A percentile compares a stretch with the other conserved stretches of the same genome.
phyloP scores from a whole-genome alignment of 2,329 filamentous ascomycete species.

The Fusarium heterosporum region DNA sequence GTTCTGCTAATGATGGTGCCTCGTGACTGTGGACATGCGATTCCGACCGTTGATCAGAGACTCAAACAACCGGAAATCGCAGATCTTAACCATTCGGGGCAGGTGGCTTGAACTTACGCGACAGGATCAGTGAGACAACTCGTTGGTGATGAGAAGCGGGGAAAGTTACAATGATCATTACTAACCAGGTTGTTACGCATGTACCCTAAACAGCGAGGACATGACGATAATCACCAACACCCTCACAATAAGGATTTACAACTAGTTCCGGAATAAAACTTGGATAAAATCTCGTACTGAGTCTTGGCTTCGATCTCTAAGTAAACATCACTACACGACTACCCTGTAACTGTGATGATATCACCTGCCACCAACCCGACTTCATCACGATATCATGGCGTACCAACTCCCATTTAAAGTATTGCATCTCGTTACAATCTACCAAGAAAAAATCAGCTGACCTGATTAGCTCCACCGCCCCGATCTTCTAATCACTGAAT shows the following conservation, averaged over 20 bases:
- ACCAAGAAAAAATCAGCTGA: rapidly evolving
- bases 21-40: neutral
- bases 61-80: neutral
- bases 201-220: neutral
- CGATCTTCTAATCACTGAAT: conserved; percentile 2
- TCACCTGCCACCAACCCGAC: rapidly evolving
- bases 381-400: neutral
- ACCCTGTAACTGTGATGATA: neutral
- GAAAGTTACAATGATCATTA: conserved; percentile 1
- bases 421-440: rapidly evolving
- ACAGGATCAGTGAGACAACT: conserved; percentile 7
- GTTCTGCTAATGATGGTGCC: neutral
- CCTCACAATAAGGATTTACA: neutral
- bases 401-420: conserved; percentile 6
- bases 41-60: neutral
- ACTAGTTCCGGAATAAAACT: neutral
- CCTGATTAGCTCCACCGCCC: neutral
- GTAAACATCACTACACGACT: too few relatives aligned
- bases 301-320: too few relatives aligned
- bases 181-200: conserved; percentile 10
- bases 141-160: conserved; percentile 9
- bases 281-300: too few relatives aligned
- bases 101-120: conserved; percentile 1
- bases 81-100: conserved; percentile 5
- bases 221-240: neutral